Evolutionary conservation across 345 rosid genomes (phyloP).

Genomic region (Camelina neglecta): DNA sequence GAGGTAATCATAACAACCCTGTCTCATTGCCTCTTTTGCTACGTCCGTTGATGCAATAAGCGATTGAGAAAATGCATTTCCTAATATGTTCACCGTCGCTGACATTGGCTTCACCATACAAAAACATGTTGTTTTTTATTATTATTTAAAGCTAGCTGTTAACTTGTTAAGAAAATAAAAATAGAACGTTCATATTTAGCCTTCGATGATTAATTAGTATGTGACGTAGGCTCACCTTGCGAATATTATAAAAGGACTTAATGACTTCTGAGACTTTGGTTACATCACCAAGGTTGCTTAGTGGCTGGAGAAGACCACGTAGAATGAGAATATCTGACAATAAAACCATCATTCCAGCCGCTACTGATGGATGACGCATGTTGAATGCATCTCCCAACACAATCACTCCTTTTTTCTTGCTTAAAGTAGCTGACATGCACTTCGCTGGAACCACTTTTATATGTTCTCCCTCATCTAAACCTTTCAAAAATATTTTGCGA

Average conservation of each 20-base stretch:
- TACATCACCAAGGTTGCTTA: not conserved
- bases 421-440: not conserved
- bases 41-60: conserved; percentile 33
- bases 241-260: not conserved
- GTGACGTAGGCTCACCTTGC: not conserved
- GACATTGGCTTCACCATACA: conserved; percentile 33
- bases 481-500: not conserved
- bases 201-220: not conserved
- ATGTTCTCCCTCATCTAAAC: not conserved
- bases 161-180: not conserved
- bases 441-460: not conserved
- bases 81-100: conserved; percentile 43
- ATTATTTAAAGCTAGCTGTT: not conserved
- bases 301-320: not conserved
- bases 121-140: not conserved
- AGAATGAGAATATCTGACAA: not conserved
- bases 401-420: not conserved
- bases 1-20: conserved; percentile 38
- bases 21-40: conserved; percentile 40
- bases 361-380: not conserved
- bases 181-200: not conserved
- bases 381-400: conserved; percentile 4
- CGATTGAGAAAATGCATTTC: conserved; percentile 28
- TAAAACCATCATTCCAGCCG: not conserved
- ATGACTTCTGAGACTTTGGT: not conserved